A percentile compares a stretch with the other conserved stretches of the same genome.
Evolutionary conservation across 306 rosid species (phyloP).

Genomic region (Lupinus albus): DNA sequence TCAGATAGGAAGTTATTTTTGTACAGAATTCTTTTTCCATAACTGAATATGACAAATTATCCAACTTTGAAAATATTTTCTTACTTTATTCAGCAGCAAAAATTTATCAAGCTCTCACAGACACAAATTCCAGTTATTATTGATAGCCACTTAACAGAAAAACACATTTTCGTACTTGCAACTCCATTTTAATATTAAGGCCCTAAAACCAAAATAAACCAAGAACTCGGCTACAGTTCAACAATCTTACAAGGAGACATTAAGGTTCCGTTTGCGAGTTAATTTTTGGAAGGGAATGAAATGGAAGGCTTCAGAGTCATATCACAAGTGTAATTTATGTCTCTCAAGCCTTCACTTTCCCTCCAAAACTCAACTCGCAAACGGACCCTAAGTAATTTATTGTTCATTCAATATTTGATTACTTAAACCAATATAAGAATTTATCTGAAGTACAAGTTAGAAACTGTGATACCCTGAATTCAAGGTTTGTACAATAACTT

Average conservation of each 20-base stretch:
- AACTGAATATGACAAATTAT: not conserved
- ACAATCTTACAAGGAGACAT: not conserved
- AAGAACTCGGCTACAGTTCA: not conserved
- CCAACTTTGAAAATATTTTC: not conserved
- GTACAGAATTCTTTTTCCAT: not conserved
- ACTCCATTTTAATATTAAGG: not conserved
- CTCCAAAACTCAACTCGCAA: too few relatives aligned
- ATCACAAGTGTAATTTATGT: too few relatives aligned
- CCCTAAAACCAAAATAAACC: not conserved
- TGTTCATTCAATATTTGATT: not conserved
- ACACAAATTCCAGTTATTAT: not conserved
- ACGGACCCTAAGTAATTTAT: too few relatives aligned
- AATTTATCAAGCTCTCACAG: not conserved
- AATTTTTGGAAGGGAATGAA: too few relatives aligned
- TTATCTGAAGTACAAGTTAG: too few relatives aligned
- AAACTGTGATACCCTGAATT: too few relatives aligned
- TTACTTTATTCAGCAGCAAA: not conserved
- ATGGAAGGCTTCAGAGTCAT: too few relatives aligned
- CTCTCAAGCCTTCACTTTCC: too few relatives aligned
- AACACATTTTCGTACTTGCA: not conserved
- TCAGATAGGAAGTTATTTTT: not conserved
- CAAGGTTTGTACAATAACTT: too few relatives aligned
- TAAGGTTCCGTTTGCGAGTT: too few relatives aligned
- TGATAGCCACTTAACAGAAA: not conserved
- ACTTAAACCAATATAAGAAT: not conserved